phyloP scores from a whole-genome alignment of 495 filamentous ascomycete species.

The Viridothelium virens region DNA sequence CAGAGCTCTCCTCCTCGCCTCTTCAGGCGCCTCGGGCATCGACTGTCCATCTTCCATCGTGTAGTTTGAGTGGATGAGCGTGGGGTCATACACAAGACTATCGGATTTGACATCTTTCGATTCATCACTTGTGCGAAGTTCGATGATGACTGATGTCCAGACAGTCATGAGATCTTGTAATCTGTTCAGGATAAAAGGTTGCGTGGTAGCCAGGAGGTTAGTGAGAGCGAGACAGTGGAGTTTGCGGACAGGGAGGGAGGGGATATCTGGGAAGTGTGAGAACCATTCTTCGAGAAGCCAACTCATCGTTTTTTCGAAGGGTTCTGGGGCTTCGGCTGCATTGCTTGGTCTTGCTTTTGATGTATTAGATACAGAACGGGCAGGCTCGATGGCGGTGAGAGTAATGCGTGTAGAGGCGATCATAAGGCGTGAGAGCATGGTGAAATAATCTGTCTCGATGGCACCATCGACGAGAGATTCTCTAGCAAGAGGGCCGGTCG shows the following conservation, averaged over 20 bases:
- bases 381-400: conserved; percentile 35
- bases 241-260: conserved; percentile 66
- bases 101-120: conserved; percentile 29
- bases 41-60: not conserved
- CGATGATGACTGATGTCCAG: conserved; percentile 60
- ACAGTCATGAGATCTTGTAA: conserved; percentile 61
- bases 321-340: conserved; percentile 25
- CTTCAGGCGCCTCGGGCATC: conserved; percentile 56
- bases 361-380: not conserved
- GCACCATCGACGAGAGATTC: conserved; percentile 55
- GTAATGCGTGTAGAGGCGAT: conserved; percentile 62
- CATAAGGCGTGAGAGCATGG: conserved; percentile 71
- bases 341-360: conserved; percentile 18
- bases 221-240: conserved; percentile 76
- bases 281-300: conserved; percentile 91
- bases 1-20: conserved; percentile 49
- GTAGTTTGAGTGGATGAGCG: not conserved
- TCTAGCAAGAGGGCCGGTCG: conserved; percentile 64
- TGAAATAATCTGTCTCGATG: conserved; percentile 74
- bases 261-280: conserved; percentile 72
- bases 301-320: conserved; percentile 43
- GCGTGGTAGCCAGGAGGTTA: conserved; percentile 59
- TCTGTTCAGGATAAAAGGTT: conserved; percentile 48
- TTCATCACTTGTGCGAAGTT: conserved; percentile 36
- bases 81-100: conserved; percentile 36